A percentile compares a stretch with the other conserved stretches of the same genome.
These are phyloP conservation scores for Gaillardinia entomophila DNA, from an alignment of 805 yeast genomes.

Conservation along the genomic window DNA sequence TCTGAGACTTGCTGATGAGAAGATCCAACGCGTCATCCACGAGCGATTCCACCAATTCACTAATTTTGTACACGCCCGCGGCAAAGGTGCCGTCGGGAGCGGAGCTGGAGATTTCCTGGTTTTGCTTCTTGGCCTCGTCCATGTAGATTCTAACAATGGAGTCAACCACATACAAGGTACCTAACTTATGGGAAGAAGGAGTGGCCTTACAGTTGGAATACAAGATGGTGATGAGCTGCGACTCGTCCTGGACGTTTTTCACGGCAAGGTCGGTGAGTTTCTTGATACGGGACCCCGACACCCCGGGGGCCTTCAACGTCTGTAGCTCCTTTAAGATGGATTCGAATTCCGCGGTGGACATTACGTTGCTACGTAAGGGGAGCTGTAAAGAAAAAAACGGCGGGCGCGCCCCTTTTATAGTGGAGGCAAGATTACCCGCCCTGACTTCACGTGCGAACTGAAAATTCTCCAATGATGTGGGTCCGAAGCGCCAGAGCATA, in stretches of 20 bases:
- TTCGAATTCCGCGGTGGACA: constrained; percentile 40
- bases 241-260: constrained; percentile 54
- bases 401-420: background rate
- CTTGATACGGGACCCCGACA: constrained; percentile 92
- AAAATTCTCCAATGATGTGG: constrained; percentile 10
- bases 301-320: constrained; percentile 77
- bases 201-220: constrained; percentile 65
- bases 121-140: constrained; percentile 61
- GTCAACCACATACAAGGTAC: constrained; percentile 86
- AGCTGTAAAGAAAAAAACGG: background rate
- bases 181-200: constrained; percentile 79
- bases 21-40: constrained; percentile 58
- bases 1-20: constrained; percentile 46
- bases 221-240: constrained; percentile 52
- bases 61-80: constrained; percentile 63
- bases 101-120: constrained; percentile 39
- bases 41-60: constrained; percentile 57
- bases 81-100: constrained; percentile 70
- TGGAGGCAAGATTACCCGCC: background rate
- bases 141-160: constrained; percentile 82
- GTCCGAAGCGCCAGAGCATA: constrained; percentile 8
- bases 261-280: constrained; percentile 75
- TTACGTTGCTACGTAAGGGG: background rate
- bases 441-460: constrained; percentile 6
- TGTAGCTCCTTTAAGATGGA: constrained; percentile 44